Evolutionary conservation across 192 early-diverging fungal species (phyloP), one percentile per base, ranked within the genome.

Genomic region (Backusella circina): DNA sequence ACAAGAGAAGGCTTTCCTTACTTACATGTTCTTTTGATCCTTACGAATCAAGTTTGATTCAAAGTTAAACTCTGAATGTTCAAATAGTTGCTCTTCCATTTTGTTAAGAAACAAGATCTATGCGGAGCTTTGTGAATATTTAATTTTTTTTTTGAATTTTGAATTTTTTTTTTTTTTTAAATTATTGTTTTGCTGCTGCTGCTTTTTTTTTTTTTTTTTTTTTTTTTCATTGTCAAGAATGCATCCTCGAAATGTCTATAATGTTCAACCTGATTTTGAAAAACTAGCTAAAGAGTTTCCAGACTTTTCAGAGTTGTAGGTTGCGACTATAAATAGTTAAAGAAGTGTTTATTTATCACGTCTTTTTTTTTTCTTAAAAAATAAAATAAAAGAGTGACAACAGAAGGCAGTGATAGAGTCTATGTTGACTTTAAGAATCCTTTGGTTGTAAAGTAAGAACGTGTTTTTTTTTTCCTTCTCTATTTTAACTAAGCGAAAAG

Each of bases 371-470:
- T 76, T 28, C 35, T 35, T n/a, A n/a, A n/a, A n/a, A n/a, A n/a
- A n/a, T n/a, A n/a, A n/a, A n/a, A n/a, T n/a, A n/a, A n/a, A 37
- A 84, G 77, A 33, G 33, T 82, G 8, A 35, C 5, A 7, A 69
- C 50, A 32, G 81, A 70, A 4, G 6, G n/a, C 13, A 57, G 21
- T 16, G 78, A 76, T 7, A 72, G 39, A 38, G 68, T 79, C 12
- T 67, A 76, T 37, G 86, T 93, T 38, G 85, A 94, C 75, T 94
- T 92, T 77, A 86, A 87, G 26, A 80, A 94, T 77, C 85, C 90
- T 13, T 67, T 80, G 39, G 91, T 91, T 23, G 75, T 88, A 1
- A 80, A 88, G 89, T 89, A 85, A 74, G 47, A 39, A 41, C 39
- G 15, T 16, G 39, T 41, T 16, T 41, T n/a, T n/a, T n/a, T n/a